Evolutionary conservation across 305 asterid genomes (phyloP).

Genomic region (Fraxinus angustifolia): DNA sequence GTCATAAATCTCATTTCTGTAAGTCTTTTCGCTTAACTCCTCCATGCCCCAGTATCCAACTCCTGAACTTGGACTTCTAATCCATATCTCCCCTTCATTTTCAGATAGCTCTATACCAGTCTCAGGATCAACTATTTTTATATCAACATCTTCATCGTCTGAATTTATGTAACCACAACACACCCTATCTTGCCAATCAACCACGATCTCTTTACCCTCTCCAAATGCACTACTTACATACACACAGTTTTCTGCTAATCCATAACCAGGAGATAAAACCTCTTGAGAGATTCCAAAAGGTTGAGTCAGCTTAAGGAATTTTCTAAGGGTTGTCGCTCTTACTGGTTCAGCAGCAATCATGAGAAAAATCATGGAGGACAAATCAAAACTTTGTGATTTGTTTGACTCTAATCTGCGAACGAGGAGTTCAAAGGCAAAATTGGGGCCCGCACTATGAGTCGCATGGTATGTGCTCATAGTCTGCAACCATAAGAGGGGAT

Average conservation of each 20-base stretch:
- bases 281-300: conserved; percentile 57
- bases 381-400: conserved; percentile 37
- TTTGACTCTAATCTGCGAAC: conserved; percentile 50
- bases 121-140: conserved; percentile 59
- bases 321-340: conserved; percentile 47
- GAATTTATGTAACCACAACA: conserved; percentile 54
- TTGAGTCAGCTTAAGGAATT: conserved; percentile 50
- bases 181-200: conserved; percentile 76
- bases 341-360: conserved; percentile 82
- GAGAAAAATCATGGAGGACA: conserved; percentile 60
- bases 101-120: conserved; percentile 38
- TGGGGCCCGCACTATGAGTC: conserved; percentile 79
- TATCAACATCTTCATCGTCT: conserved; percentile 36
- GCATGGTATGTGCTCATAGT: conserved; percentile 53
- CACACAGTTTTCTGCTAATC: conserved; percentile 75
- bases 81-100: conserved; percentile 74
- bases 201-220: conserved; percentile 43
- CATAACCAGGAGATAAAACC: conserved; percentile 76
- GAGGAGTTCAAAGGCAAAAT: conserved; percentile 67
- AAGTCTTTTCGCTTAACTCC: conserved; percentile 48
- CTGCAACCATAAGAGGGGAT: conserved; percentile 65
- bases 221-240: conserved; percentile 72
- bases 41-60: conserved; percentile 63
- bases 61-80: conserved; percentile 66
- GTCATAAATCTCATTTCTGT: conserved; percentile 38